Evolutionary conservation across 768 basidiomycete species (phyloP), one percentile per base, ranked within the genome.

Genomic region (Podaxis sp.): DNA sequence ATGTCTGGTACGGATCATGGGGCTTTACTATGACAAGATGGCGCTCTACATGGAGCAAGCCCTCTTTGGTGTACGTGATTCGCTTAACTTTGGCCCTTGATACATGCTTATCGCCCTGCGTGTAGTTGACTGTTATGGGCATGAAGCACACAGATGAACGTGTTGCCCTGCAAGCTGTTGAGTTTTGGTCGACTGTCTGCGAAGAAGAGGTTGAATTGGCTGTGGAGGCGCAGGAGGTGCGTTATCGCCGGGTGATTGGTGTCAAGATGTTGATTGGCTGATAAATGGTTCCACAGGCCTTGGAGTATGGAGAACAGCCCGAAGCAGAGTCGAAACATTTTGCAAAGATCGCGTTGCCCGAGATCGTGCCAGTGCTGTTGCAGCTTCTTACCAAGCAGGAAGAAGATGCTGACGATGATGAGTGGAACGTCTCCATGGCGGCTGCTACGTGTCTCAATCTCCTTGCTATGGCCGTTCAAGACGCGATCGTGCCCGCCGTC

Each of bases 111-210:
- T 53, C 46, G 56, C 60, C 56, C 73, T 69, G 63, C 59, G 8
- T 10, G 0, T 71, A 98, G 93, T 79, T 99, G 63, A 99, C 97
- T 11, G 94, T 98, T 22, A 87, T 97, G 73, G 97, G 97, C 41
- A 99, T 99, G 97, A 95, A 95, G 74, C 89, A 96, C 69, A 75
- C 78, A 6, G 95, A 99, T 66, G 95, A 97, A 69, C 80, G 87
- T 6, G 96, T 99, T 40, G 94, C 95, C 0, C 76, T 98, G 30
- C 97, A 99, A 74, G 97, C 97, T 24, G 90, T 99, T 57, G 97
- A 99, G 72, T 99, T 99, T 76, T 99, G 97, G 97, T 96, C 96
- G 4, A 98, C 96, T 7, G 96, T 99, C 1, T 98, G 95, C 70
- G 96, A 99, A 73, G 94, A 97, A 74, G 97, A 99, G 74, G 88